Percentiles rank a stretch among this genome's conserved stretches.
phyloP scores from a whole-genome alignment of 495 filamentous ascomycete species.

The Baudoinia panamericana region DNA sequence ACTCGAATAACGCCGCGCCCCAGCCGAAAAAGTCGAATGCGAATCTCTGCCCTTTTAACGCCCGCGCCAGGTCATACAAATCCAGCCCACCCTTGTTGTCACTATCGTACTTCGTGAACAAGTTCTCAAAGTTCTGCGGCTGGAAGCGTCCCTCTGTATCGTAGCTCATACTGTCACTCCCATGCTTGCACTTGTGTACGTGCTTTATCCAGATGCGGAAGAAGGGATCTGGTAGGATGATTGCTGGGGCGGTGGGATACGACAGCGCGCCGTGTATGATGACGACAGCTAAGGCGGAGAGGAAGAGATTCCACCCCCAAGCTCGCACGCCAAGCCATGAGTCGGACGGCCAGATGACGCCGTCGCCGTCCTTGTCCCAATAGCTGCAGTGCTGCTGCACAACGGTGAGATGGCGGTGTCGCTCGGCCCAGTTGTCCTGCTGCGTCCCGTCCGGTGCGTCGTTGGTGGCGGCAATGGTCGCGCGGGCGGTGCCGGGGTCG shows the following conservation, averaged over 20 bases:
- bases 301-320: conserved; percentile 24
- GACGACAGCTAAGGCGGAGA: conserved; percentile 33
- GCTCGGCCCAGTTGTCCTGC: conserved; percentile 8
- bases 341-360: conserved; percentile 16
- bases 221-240: conserved; percentile 34
- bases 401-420: conserved; percentile 11
- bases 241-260: conserved; percentile 35
- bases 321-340: conserved; percentile 12
- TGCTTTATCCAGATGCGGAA: conserved; percentile 39
- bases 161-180: conserved; percentile 40
- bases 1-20: conserved; percentile 31
- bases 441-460: conserved; percentile 15
- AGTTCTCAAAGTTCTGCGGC: conserved; percentile 44
- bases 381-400: conserved; percentile 16
- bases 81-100: conserved; percentile 27
- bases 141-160: conserved; percentile 43
- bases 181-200: conserved; percentile 47
- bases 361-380: conserved; percentile 16
- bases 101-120: conserved; percentile 42
- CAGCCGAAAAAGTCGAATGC: conserved; percentile 37
- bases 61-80: conserved; percentile 23
- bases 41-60: conserved; percentile 33
- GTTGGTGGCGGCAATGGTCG: conserved; percentile 13
- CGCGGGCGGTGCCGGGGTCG: conserved; percentile 19
- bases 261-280: conserved; percentile 41